A percentile compares a stretch with the other conserved stretches of the same genome.
Conservation (phyloP, 192 early-diverging fungal genomes). For the Coemansia sp. region DNA sequence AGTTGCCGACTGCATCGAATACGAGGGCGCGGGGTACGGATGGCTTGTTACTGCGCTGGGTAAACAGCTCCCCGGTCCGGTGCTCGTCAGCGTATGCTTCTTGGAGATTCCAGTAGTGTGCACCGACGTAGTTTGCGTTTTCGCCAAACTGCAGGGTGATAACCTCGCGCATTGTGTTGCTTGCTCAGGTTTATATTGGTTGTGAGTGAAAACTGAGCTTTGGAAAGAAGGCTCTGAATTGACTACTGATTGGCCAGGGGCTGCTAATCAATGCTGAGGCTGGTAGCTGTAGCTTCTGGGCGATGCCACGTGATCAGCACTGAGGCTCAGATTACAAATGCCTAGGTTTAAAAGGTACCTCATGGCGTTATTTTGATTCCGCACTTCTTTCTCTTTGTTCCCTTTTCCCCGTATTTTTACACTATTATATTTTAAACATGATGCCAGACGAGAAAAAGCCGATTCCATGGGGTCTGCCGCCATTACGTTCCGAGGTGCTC, state of each 20-base stretch:
- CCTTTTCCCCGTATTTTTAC: slow-evolving; percentile 6
- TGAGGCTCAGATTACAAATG: too few relatives aligned
- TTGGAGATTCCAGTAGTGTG: slow-evolving; percentile 89
- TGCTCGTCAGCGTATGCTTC: slow-evolving; percentile 46
- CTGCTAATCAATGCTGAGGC: too few relatives aligned
- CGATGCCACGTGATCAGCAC: too few relatives aligned
- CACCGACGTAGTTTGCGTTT: slow-evolving; percentile 80
- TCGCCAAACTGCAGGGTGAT: slow-evolving; percentile 93
- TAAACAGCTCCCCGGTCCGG: slow-evolving; percentile 40
- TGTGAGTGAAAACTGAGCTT: too few relatives aligned
- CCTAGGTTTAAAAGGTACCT: too few relatives aligned
- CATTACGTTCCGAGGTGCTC: slow-evolving; percentile 35
- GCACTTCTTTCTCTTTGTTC: background rate
- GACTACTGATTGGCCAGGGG: too few relatives aligned
- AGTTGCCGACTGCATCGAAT: slow-evolving; percentile 75
- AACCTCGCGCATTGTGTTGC: slow-evolving; percentile 71
- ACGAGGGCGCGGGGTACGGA: slow-evolving; percentile 78
- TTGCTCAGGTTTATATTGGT: background rate
- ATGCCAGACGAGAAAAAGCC: slow-evolving; percentile 52
- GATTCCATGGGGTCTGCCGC: slow-evolving; percentile 49
- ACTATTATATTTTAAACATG: slow-evolving; percentile 22
- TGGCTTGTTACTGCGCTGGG: slow-evolving; percentile 52
- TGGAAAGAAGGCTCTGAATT: too few relatives aligned
- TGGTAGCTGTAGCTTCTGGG: too few relatives aligned
- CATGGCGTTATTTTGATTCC: background rate